A percentile compares a stretch with the other conserved stretches of the same genome.
These are phyloP conservation scores for Rhodotorula sp. DNA, from an alignment of 1,284 basidiomycete genomes.

Conservation along the genomic window DNA sequence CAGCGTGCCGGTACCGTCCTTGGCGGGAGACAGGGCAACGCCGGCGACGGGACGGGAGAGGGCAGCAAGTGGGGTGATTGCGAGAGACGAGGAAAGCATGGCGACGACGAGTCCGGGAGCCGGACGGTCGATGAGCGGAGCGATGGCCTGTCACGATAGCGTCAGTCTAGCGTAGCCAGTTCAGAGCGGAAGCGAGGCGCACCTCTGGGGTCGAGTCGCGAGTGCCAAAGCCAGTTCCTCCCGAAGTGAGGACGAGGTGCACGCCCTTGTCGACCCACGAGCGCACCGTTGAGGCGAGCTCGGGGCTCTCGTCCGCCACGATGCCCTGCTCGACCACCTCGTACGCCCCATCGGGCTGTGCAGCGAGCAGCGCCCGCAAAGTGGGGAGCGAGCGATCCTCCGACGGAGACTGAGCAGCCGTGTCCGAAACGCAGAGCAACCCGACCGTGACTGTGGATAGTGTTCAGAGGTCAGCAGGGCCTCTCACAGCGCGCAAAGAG, in stretches of 20 bases:
- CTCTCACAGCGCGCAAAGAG: no score
- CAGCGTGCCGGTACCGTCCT: conserved; percentile 59
- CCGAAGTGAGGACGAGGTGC: conserved; percentile 77
- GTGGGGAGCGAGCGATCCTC: conserved; percentile 40
- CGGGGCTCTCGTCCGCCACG: conserved; percentile 65
- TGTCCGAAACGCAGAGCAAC: conserved; percentile 41
- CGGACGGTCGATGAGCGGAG: conserved; percentile 67
- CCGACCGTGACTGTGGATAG: conserved; percentile 17
- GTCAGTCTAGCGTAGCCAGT: neutral
- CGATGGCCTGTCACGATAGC: conserved; percentile 60
- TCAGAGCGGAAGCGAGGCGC: conserved; percentile 15
- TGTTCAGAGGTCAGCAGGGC: neutral
- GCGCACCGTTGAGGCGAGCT: conserved; percentile 58
- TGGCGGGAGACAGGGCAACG: conserved; percentile 49
- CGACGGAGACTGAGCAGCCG: conserved; percentile 23
- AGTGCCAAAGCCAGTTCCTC: conserved; percentile 80
- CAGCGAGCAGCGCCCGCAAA: conserved; percentile 57
- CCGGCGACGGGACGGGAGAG: conserved; percentile 79
- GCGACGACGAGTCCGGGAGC: conserved; percentile 79
- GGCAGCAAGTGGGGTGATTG: conserved; percentile 75
- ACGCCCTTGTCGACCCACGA: conserved; percentile 57
- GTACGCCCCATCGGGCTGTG: conserved; percentile 27
- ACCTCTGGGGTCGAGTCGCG: conserved; percentile 81
- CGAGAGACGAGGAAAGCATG: conserved; percentile 66
- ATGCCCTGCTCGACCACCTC: conserved; percentile 45